phyloP scores from a whole-genome alignment of 1,139 yeast genomes.

The Geotrichum histeridarum region DNA sequence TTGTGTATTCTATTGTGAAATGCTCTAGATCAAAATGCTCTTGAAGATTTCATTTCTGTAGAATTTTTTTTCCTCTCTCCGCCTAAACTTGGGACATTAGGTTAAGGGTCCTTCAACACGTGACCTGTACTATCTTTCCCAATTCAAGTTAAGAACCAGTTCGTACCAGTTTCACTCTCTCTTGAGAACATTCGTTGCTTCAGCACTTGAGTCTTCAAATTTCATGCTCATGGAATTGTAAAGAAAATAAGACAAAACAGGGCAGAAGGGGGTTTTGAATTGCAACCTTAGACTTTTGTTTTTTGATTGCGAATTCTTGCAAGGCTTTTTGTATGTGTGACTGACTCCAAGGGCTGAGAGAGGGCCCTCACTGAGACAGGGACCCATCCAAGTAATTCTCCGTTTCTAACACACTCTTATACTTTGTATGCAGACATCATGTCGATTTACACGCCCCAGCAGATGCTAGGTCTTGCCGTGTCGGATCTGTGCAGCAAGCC shows the following conservation, averaged over 20 bases:
- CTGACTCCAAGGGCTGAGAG: no score
- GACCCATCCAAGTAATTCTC: not conserved
- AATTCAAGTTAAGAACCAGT: not conserved
- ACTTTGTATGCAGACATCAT: not conserved
- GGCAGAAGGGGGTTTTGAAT: no score
- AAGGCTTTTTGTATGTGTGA: no score
- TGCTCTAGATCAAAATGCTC: not conserved
- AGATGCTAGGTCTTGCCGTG: constrained; percentile 7
- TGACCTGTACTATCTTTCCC: not conserved
- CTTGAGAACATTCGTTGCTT: no score
- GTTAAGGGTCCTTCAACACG: not conserved
- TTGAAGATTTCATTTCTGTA: not conserved
- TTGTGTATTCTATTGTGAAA: constrained; percentile 7
- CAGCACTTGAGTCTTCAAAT: no score
- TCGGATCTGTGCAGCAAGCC: constrained; percentile 4
- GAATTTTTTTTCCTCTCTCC: not conserved
- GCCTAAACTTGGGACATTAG: constrained; percentile 8
- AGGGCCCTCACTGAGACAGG: not conserved
- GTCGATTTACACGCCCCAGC: constrained; percentile 15
- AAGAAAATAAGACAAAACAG: no score
- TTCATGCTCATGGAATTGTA: no score
- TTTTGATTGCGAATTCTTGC: no score
- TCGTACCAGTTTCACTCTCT: not conserved
- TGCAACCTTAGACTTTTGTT: no score
- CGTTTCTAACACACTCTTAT: not conserved